Evolutionary conservation across 2,329 filamentous ascomycete species (phyloP), one percentile per base, ranked within the genome.

Genomic region (Drechslerella dactyloides): DNA sequence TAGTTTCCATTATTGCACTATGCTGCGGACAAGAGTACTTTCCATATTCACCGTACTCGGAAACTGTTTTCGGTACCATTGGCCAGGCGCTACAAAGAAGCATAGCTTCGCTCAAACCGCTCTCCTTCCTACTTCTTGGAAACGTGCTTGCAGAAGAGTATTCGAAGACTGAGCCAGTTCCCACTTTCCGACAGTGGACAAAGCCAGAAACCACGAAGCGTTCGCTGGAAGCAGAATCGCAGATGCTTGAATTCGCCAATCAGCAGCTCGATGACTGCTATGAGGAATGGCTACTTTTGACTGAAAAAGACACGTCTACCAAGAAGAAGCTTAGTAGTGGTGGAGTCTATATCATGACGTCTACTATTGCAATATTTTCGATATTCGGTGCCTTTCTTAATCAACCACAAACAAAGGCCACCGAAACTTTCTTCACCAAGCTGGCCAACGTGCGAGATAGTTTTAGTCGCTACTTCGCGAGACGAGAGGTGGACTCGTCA

Each of bases 1-100:
- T 90, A 89, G 78, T 85, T 87, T n/a, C 84, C 85, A 3, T 84
- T 86, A 17, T 84, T 88, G 75, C 79, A 82, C 10, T 89, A 90
- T 78, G 84, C 87, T 42, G 84, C 85, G 15, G 86, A 90, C 2
- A 77, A 84, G 33, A 86, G 92, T 74, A 79, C 96, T 21, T 80
- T 90, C 40, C 86, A 86, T 74, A 72, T 23, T 24, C 37, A n/a
- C 80, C 96, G 2, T 78, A 96, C n/a, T 82, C 86, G 70, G 83
- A 65, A 21, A 80, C 82, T 13, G 44, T 40, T 15, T 53, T 55
- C 37, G 68, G 60, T 17, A 60, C 48, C 30, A 72, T 72, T 30
- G 68, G 68, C 1, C 60, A 65, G 30, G 55, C 68, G 10, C 19
- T 72, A 8, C 37, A 72, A 53, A 56, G 68, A 40, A 72, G 60